Percentiles rank a stretch among this genome's conserved stretches.
Evolutionary conservation across 2,329 filamentous ascomycete species (phyloP).

Genomic region (Neobulgaria alba): DNA sequence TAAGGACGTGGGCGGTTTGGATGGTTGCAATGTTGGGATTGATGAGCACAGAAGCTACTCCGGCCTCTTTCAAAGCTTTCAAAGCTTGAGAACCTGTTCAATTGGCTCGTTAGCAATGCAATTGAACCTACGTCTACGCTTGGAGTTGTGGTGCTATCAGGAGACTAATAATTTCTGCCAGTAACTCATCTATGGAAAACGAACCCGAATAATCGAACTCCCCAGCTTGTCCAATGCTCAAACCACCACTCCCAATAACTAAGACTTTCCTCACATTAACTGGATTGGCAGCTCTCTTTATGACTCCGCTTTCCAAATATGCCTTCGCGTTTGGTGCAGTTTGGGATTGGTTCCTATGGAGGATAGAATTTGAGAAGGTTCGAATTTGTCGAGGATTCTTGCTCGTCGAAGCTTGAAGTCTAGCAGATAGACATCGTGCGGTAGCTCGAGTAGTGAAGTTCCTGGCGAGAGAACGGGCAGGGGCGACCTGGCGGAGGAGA

Average conservation of each 20-base stretch:
- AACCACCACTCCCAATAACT: conserved; percentile 89
- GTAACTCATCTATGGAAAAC: conserved; percentile 24
- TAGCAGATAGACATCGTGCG: conserved; percentile 18
- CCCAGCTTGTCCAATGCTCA: conserved; percentile 94
- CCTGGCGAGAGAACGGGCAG: not conserved
- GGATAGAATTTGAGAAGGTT: conserved; percentile 25
- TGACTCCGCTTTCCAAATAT: conserved; percentile 79
- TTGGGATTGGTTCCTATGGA: conserved; percentile 37
- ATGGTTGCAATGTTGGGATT: conserved; percentile 99
- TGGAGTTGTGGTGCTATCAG: not conserved
- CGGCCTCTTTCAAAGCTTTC: conserved; percentile 93
- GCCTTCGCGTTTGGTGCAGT: conserved; percentile 74
- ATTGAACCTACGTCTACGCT: not conserved
- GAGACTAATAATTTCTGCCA: not conserved
- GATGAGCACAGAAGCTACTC: conserved; percentile 83
- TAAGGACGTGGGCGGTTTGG: conserved; percentile 91
- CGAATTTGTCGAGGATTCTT: conserved; percentile 23
- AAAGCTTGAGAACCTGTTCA: conserved; percentile 80
- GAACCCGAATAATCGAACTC: conserved; percentile 97
- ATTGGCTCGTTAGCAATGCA: conserved; percentile 13
- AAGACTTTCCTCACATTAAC: conserved; percentile 95
- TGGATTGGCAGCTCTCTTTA: conserved; percentile 65
- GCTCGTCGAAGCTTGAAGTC: conserved; percentile 14
- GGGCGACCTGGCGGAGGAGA: conserved; percentile 25
- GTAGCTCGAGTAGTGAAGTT: conserved; percentile 24